phyloP scores from a whole-genome alignment of 2,329 filamentous ascomycete species.

The Fusarium kyushuense region DNA sequence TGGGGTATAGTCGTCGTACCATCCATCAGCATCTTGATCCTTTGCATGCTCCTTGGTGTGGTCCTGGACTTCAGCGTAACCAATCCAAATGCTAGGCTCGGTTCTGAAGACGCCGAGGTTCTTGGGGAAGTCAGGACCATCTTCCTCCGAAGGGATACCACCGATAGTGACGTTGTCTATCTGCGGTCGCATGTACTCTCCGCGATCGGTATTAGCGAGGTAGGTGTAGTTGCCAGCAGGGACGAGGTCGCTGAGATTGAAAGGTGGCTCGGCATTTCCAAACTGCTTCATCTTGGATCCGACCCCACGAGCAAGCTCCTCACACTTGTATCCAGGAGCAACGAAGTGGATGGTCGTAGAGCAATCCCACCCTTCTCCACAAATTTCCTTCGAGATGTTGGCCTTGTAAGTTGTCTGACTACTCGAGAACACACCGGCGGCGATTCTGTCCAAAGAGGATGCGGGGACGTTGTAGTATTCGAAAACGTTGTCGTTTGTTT shows the following conservation, averaged over 20 bases:
- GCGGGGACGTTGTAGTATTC: slow-evolving; percentile 35
- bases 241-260: slow-evolving; percentile 28
- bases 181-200: slow-evolving; percentile 37
- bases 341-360: slow-evolving; percentile 39
- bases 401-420: slow-evolving; percentile 21
- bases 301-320: slow-evolving; percentile 21
- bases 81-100: slow-evolving; percentile 39
- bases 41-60: slow-evolving; percentile 6
- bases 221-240: slow-evolving; percentile 37
- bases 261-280: slow-evolving; percentile 14
- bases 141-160: background rate
- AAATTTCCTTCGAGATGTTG: slow-evolving; percentile 21
- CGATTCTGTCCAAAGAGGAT: slow-evolving; percentile 16
- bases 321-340: slow-evolving; percentile 40
- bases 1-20: slow-evolving; percentile 32
- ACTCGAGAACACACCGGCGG: slow-evolving; percentile 32
- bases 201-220: slow-evolving; percentile 11
- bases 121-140: slow-evolving; percentile 12
- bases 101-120: slow-evolving; percentile 36
- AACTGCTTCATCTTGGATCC: slow-evolving; percentile 24
- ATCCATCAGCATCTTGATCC: background rate
- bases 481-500: slow-evolving; percentile 7
- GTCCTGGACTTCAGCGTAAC: slow-evolving; percentile 29
- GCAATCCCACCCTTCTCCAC: slow-evolving; percentile 41
- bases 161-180: slow-evolving; percentile 7